Evolutionary conservation across 345 rosid species (phyloP), one percentile per base, ranked within the genome.

Genomic region (Camelina neglecta): DNA sequence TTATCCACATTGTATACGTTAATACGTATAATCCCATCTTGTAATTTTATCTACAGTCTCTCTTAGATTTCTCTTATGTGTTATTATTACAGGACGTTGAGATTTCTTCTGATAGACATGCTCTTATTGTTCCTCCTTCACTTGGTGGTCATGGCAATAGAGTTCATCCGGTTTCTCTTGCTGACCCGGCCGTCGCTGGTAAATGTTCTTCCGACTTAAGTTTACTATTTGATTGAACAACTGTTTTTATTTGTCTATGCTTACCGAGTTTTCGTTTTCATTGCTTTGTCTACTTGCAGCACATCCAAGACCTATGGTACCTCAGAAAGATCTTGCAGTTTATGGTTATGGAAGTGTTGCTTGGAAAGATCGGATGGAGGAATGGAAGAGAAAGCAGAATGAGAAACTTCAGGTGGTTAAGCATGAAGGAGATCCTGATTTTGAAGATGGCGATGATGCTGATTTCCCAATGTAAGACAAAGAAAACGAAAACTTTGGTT

Each of bases 331-430:
- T 79, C 86, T 88, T 65, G 91, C 97, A 6, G 89, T 89, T 5
- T 96, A 93, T 80, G 98, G 98, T 11, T 93, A 90, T 65, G 98
- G 98, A 47, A 96, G 98, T 71, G 99, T 95, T 2, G 99, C 99
- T 20, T 95, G 99, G 99, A 96, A 96, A 81, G 96, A 88, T 51
- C 82, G 98, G 38, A 88, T 96, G 93, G 98, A 93, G 73, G 96
- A 91, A 4, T 93, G 99, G 99, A 91, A 87, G 86, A 87, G 83
- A 81, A 87, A 87, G 73, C 96, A 96, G 80, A 87, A 79, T 6
- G 96, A 90, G 42, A 95, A 86, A 57, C 93, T 90, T 80, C 97
- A 90, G 83, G 92, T 95, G 41, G 91, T 92, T 74, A 92, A 83
- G 81, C 99, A 90, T 56, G 85, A 85, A 81, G 97, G 97, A 72